Conservation (phyloP, 108 stramenopile species). For the Skeletonema grethae region DNA sequence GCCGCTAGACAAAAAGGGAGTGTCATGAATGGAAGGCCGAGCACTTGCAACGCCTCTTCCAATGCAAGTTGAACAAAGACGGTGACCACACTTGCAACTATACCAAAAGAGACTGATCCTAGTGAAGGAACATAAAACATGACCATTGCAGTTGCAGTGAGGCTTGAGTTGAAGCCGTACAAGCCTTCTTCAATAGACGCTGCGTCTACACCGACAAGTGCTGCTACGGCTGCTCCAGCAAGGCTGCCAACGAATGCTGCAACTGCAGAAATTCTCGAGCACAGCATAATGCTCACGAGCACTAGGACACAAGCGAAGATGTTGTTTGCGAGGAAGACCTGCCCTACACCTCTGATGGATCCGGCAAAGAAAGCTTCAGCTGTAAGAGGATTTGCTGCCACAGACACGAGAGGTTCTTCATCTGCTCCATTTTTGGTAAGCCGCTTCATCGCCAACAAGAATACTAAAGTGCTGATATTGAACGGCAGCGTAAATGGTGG, state of each 20-base stretch:
- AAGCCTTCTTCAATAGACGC: slow-evolving; percentile 32
- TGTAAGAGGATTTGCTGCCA: slow-evolving; percentile 12
- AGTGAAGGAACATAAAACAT: slow-evolving; percentile 45
- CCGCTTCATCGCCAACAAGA: slow-evolving; percentile 22
- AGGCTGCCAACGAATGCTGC: slow-evolving; percentile 35
- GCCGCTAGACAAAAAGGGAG: slow-evolving; percentile 46
- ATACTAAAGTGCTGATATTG: slow-evolving; percentile 33
- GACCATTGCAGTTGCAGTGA: slow-evolving; percentile 37
- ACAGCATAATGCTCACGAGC: slow-evolving; percentile 32
- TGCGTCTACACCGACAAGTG: slow-evolving; percentile 14
- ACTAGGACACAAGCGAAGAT: slow-evolving; percentile 29
- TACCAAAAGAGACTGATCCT: slow-evolving; percentile 10
- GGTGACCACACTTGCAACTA: slow-evolving; percentile 35
- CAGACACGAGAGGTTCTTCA: background rate
- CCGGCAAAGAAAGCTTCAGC: slow-evolving; percentile 40
- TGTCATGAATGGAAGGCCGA: slow-evolving; percentile 47
- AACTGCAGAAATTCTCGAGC: slow-evolving; percentile 37
- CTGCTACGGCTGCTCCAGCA: slow-evolving; percentile 26
- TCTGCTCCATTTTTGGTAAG: slow-evolving; percentile 6
- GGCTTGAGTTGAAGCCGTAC: slow-evolving; percentile 42
- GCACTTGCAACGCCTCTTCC: slow-evolving; percentile 21
- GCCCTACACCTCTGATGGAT: slow-evolving; percentile 44
- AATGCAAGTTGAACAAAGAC: slow-evolving; percentile 41
- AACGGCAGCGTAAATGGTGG: slow-evolving; percentile 55
- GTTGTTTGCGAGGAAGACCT: slow-evolving; percentile 48